Evolutionary conservation across 1,284 basidiomycete species (phyloP).

Genomic region (Tilletia caries): DNA sequence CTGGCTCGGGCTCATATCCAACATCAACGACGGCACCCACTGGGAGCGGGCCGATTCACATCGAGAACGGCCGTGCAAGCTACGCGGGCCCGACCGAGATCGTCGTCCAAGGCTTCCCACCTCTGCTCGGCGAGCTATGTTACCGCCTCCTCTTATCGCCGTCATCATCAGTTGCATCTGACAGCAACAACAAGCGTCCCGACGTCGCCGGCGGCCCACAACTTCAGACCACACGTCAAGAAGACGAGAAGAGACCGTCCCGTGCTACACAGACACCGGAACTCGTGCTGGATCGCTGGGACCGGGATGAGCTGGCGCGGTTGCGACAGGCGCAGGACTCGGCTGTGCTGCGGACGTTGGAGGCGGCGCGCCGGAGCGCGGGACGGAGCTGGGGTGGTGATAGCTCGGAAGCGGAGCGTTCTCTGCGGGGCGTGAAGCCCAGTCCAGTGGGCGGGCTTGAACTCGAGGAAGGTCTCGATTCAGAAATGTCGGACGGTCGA

Average conservation of each 20-base stretch:
- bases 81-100: neutral
- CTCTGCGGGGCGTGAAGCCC: neutral
- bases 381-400: conserved; percentile 37
- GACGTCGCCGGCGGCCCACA: neutral
- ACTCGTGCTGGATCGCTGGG: conserved; percentile 1
- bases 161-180: no score
- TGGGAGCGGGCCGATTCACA: neutral
- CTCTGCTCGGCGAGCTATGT: conserved; percentile 4
- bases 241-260: neutral
- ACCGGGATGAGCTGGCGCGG: conserved; percentile 2
- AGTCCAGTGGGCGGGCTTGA: neutral
- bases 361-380: conserved; percentile 45
- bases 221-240: neutral
- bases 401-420: neutral
- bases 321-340: conserved; percentile 31
- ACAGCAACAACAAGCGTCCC: neutral
- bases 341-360: conserved; percentile 30
- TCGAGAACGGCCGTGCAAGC: conserved; percentile 8
- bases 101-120: neutral
- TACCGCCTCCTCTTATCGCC: neutral
- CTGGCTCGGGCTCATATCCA: no score
- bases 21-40: neutral
- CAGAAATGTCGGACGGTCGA: no score
- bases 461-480: no score
- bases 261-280: neutral